Evolutionary conservation across 1,139 yeast genomes (phyloP), one percentile per base, ranked within the genome.

Genomic region (Casaregolazyma lundiana): DNA sequence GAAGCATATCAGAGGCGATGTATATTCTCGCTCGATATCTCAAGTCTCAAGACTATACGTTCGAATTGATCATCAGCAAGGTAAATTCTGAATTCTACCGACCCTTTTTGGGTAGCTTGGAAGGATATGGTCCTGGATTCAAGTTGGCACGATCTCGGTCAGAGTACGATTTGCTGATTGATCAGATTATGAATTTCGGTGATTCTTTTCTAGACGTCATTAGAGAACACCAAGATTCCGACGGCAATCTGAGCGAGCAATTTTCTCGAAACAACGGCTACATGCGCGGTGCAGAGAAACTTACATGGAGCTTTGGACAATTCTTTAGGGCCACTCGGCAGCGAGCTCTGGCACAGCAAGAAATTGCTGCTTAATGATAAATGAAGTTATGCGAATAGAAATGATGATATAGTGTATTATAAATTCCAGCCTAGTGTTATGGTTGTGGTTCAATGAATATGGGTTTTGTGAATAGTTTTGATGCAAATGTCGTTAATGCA

Each of bases 271-370:
- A 80, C 57, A 78, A 75, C 38, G 98, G 98, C 0, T 87, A 65
- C 62, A 80, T 88, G 84, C 84, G 81, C 65, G 98, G 98, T 2
- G 97, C 97, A 0, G 67, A 70, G 47, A 78, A 86, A 56, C 76
- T 92, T 59, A 89, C 97, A 4, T 92, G 98, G 98, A 84, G 95
- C 53, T 87, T 87, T 63, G 80, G 90, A 36, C 77, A 95, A 2
- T 78, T 85, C 47, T 83, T 86, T 81, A 76, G 78, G 54, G 79
- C 92, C 2, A 68, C 76, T 46, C 73, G 86, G 63, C 63, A 59
- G 45, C 55, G 66, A 13, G 42, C 45, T 18, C 13, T 40, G 19
- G 44, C 39, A 4, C 35, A 29, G 39, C 11, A 16, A 4, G 38
- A 41, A 16, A 17, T 38, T 17, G 13, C 20, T 35, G 37, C n/a